Percentiles rank a stretch among this genome's conserved stretches.
phyloP scores from a whole-genome alignment of 331 rosid genomes.

The Quercus phellos region DNA sequence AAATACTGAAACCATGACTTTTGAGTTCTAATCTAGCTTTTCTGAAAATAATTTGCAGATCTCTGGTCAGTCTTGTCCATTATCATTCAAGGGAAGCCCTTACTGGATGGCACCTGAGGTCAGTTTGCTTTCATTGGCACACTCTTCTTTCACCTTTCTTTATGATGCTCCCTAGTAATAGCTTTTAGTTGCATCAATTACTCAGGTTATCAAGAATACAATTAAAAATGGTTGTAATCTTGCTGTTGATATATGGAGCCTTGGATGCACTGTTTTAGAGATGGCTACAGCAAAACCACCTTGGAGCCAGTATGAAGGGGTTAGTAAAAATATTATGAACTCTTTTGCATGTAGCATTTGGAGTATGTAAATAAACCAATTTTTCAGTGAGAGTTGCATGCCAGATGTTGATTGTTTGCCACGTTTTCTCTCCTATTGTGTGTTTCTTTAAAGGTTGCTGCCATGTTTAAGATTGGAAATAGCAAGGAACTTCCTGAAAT shows the following conservation, averaged over 20 bases:
- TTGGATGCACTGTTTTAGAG: slow-evolving; percentile 97
- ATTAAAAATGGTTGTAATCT: slow-evolving; percentile 56
- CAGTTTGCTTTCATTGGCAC: slow-evolving; percentile 27
- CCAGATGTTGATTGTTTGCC: background rate
- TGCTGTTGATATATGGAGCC: slow-evolving; percentile 99
- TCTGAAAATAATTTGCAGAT: slow-evolving; percentile 46
- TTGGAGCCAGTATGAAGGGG: slow-evolving; percentile 98
- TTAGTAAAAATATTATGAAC: slow-evolving; percentile 26
- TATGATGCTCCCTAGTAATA: slow-evolving; percentile 17
- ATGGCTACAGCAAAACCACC: slow-evolving; percentile 99
- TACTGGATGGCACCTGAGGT: slow-evolving; percentile 99
- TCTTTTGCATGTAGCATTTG: background rate
- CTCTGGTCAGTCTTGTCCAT: slow-evolving; percentile 80
- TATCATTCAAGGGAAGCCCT: slow-evolving; percentile 97
- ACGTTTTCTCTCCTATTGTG: slow-evolving; percentile 10
- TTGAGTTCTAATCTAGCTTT: background rate
- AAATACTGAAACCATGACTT: background rate
- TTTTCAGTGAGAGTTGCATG: slow-evolving; percentile 3
- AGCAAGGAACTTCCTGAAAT: slow-evolving; percentile 90
- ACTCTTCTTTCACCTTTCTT: slow-evolving; percentile 1
- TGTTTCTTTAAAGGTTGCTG: slow-evolving; percentile 66
- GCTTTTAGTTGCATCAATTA: slow-evolving; percentile 20
- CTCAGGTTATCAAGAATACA: slow-evolving; percentile 80
- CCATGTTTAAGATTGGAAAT: slow-evolving; percentile 98
- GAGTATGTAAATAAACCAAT: background rate